Evolutionary conservation across 2,329 filamentous ascomycete species (phyloP).

Genomic region (Pseudogymnoascus sp.): DNA sequence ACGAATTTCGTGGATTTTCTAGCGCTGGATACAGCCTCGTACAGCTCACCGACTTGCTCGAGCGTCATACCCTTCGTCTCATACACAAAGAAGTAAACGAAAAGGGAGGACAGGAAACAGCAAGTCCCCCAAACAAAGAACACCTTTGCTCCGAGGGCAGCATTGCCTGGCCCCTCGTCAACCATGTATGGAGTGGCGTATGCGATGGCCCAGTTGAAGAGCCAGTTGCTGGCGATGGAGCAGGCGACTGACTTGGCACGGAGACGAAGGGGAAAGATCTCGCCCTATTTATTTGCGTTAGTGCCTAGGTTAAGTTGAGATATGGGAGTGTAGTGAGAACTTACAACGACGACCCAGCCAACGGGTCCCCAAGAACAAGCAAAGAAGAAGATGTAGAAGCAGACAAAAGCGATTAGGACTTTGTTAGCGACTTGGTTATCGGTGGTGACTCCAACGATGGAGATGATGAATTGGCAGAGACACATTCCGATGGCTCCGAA

Average conservation of each 20-base stretch:
- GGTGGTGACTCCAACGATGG: slow-evolving; percentile 48
- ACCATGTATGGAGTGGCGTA: slow-evolving; percentile 75
- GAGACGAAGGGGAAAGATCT: slow-evolving; percentile 59
- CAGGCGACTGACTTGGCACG: slow-evolving; percentile 65
- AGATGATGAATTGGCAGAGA: slow-evolving; percentile 54
- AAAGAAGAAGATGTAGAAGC: slow-evolving; percentile 69
- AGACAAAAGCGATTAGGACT: slow-evolving; percentile 54
- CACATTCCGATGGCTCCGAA: slow-evolving; percentile 67
- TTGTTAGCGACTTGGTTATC: slow-evolving; percentile 41
- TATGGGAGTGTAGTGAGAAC: background rate
- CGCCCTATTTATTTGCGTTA: slow-evolving; percentile 40
- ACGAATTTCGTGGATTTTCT: slow-evolving; percentile 41
- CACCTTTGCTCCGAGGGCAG: slow-evolving; percentile 60
- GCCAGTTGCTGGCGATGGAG: slow-evolving; percentile 66
- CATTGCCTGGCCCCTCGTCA: slow-evolving; percentile 54
- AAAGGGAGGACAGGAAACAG: slow-evolving; percentile 59
- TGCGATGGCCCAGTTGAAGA: slow-evolving; percentile 68
- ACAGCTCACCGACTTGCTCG: slow-evolving; percentile 69
- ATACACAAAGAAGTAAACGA: slow-evolving; percentile 65
- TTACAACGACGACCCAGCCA: slow-evolving; percentile 60
- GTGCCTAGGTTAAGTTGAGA: background rate
- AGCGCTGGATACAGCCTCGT: slow-evolving; percentile 57
- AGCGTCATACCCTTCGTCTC: slow-evolving; percentile 66
- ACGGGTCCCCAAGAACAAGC: slow-evolving; percentile 67
- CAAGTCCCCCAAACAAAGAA: slow-evolving; percentile 75